These are phyloP conservation scores for Debaryomyces maramus DNA, from an alignment of 805 yeast species.

Conservation along the genomic window DNA sequence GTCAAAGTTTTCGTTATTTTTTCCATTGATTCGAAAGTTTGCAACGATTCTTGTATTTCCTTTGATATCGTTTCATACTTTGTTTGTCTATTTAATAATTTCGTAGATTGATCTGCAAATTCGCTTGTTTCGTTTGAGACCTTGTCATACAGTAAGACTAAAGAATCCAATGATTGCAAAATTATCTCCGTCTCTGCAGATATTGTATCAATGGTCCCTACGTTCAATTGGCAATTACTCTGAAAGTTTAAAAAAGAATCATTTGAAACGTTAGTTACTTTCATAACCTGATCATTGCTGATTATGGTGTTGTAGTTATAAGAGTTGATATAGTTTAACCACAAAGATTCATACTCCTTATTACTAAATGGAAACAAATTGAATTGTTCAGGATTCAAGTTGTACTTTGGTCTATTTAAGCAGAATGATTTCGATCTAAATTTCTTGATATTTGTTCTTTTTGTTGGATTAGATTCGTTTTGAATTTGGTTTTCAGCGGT, in stretches of 20 bases:
- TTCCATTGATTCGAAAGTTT: slow-evolving; percentile 70
- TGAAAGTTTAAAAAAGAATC: slow-evolving; percentile 36
- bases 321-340: slow-evolving; percentile 36
- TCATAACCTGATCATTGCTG: slow-evolving; percentile 39
- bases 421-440: slow-evolving; percentile 9
- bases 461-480: background rate
- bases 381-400: background rate
- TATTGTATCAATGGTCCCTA: slow-evolving; percentile 30
- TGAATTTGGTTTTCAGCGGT: slow-evolving; percentile 4
- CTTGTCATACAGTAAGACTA: slow-evolving; percentile 53
- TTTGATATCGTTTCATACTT: slow-evolving; percentile 41
- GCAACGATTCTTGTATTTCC: slow-evolving; percentile 50
- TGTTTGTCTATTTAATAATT: slow-evolving; percentile 48
- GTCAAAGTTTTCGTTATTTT: slow-evolving; percentile 67
- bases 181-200: slow-evolving; percentile 47
- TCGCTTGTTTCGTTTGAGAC: slow-evolving; percentile 63
- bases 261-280: slow-evolving; percentile 38
- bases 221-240: slow-evolving; percentile 29
- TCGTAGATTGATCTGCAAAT: slow-evolving; percentile 58
- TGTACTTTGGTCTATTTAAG: background rate
- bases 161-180: slow-evolving; percentile 43
- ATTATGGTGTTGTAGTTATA: slow-evolving; percentile 45
- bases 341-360: slow-evolving; percentile 17
- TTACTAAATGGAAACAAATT: slow-evolving; percentile 7
- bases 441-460: background rate